Base-by-base conservation (phyloP, 73 alveolate genomes). In the Paramecium sonneborni region DNA sequence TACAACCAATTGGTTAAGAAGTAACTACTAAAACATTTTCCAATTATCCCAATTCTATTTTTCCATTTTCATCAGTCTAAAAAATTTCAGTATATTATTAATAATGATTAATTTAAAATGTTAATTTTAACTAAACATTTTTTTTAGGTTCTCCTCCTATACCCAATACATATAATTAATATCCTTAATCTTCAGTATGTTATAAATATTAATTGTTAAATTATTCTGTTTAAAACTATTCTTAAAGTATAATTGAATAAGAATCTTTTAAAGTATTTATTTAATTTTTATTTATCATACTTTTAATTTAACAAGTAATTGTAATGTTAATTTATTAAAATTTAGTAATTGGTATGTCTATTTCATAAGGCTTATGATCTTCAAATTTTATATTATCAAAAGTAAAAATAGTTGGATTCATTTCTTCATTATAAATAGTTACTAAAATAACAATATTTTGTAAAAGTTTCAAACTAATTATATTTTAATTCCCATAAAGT, bases 11-110 rank as follows among this genome's bases (percentile, higher is more conserved):
- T 15, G 57, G 57, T 15, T 14, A 3, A 15, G 90, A 57, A 18
- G 26, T 41, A 15, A 84, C 24, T 21, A 11, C 39, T 41, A 18
- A 44, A 0, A 28, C 43, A 48, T 52, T 92, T 85, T 43, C 39
- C 34, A 92, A 35, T 52, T 46, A 86, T 2, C 95, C 95, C 24
- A 92, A 86, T 85, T 82, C 35, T 5, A 87, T 38, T 62, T 86
- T 92, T 76, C 95, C 95, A 48, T 92, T 85, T 15, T 34, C 24
- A 92, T 92, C 95, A 41, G 91, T 92, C 84, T 92, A 85, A 21
- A 92, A 39, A 18, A 14, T 79, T 21, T 10, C 35, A 15, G 34
- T 28, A 37, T 35, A 18, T 20, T 89, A 18, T n/a, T 28, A 18
- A 28, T 92, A 55, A 18, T 72, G 90, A 32, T 85, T 37, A n/a